Percentiles rank a stretch among this genome's conserved stretches.
These are phyloP conservation scores for Monosporascus sp. DNA, from an alignment of 2,329 filamentous ascomycete genomes.

Conservation along the genomic window DNA sequence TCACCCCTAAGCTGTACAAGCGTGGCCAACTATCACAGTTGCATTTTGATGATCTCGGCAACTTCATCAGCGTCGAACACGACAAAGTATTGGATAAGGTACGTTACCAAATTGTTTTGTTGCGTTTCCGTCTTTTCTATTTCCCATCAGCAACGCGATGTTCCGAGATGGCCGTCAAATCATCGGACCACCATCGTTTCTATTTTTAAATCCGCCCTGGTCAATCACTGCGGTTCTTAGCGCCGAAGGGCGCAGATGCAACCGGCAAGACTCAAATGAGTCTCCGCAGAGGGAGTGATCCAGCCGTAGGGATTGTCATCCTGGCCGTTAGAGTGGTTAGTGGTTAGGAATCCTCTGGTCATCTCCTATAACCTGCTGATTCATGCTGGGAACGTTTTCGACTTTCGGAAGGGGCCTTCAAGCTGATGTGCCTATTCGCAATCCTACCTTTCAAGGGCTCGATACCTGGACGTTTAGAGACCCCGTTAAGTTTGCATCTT, in stretches of 20 bases:
- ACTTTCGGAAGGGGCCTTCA: neutral
- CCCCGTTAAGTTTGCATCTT: no score
- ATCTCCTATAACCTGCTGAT: neutral
- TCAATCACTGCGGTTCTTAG: neutral
- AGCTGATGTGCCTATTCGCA: neutral
- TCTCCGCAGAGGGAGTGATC: neutral
- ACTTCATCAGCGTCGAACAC: constrained; percentile 78
- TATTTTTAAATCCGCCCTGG: neutral
- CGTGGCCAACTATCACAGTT: constrained; percentile 69
- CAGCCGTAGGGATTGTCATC: neutral
- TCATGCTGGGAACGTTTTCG: neutral
- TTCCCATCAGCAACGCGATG: constrained; percentile 4
- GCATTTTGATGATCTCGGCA: constrained; percentile 80
- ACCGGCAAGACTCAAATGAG: neutral
- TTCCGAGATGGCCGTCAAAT: constrained; percentile 5
- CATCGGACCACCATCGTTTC: neutral
- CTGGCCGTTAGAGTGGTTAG: neutral
- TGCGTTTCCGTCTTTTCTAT: constrained; percentile 11
- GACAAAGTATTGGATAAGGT: constrained; percentile 85
- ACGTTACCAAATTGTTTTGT: constrained; percentile 24
- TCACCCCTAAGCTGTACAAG: constrained; percentile 83
- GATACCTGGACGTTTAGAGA: neutral
- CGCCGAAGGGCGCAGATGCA: neutral
- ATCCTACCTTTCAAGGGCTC: neutral
- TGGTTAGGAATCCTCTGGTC: neutral